Base-by-base conservation (phyloP, 2,329 filamentous ascomycete genomes). In the Neonectria hederae region DNA sequence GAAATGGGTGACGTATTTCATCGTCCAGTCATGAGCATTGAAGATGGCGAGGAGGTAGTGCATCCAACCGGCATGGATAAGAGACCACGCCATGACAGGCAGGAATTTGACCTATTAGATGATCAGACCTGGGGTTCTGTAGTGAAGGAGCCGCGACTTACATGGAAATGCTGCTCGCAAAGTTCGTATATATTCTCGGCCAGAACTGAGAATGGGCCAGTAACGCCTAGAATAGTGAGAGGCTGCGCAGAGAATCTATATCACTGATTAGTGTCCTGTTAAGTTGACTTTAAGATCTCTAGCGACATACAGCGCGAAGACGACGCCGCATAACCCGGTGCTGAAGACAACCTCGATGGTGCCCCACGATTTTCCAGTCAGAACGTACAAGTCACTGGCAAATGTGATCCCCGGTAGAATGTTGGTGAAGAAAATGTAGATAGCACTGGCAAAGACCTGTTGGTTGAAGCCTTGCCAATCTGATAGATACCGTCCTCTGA, bases 21-120 rank as follows among this genome's bases (percentile, higher is more conserved):
- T 91, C 0, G 88, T 90, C 86, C 87, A 90, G 75, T 90, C 88
- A 72, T 90, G 88, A 4, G 88, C 88, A 75, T 90, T 90, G 76
- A 90, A 85, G 54, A 90, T 84, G 59, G 88, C 88, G 13, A 91
- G 80, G 3, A 90, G 76, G 68, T 85, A 86, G 72, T 89, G 87
- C 82, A 90, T 86, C 89, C 89, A 91, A 8, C 82, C 85, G 7
- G 88, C 82, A 73, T 91, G 88, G 55, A 90, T 88, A 38, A 90
- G 81, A 2, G 86, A 84, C 88, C 88, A 91, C 2, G 89, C 87
- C 87, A 90, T 90, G 73, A 90, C 86, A 1, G 86, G 83, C n/a
- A 91, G 79, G 73, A 90, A 91, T 21, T 85, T 80, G 54, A 89
- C 83, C 81, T 86, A 62, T 0, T 9, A 9, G 14, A 14, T 28